Conservation (phyloP, 2,329 filamentous ascomycete genomes). For the Grosmannia serpens region DNA sequence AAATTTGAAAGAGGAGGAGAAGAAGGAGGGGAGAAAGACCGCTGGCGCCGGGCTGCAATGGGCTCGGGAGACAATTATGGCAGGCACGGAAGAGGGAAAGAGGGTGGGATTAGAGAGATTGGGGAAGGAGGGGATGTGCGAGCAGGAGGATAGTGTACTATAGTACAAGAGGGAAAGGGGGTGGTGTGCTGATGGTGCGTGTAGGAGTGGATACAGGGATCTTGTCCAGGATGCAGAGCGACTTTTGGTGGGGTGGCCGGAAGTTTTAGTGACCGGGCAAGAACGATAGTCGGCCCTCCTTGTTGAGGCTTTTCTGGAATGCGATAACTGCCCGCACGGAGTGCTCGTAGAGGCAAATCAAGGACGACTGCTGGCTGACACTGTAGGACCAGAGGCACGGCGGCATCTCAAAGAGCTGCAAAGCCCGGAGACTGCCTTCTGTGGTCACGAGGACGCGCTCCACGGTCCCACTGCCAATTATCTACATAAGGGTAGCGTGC, state of each 20-base stretch:
- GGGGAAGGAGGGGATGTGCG: conserved; percentile 2
- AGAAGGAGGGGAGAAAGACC: background rate
- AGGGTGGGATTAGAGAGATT: conserved; percentile 1
- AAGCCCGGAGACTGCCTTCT: too few species aligned
- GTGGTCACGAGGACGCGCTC: too few species aligned
- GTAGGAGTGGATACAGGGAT: background rate
- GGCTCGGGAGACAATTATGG: background rate
- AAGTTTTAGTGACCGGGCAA: background rate
- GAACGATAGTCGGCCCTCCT: background rate
- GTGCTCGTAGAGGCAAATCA: too few species aligned
- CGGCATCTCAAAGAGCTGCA: background rate
- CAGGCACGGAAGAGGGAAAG: conserved; percentile 1
- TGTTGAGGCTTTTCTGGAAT: background rate
- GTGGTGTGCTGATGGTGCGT: background rate
- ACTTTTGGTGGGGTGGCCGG: conserved; percentile 1
- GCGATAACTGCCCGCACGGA: too few species aligned
- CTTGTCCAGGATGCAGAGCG: background rate
- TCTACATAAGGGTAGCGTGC: too few species aligned
- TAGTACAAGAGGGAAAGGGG: background rate
- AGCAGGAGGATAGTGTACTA: background rate
- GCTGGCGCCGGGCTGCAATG: background rate
- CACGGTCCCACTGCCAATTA: too few species aligned
- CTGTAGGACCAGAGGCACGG: background rate
- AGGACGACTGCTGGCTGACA: too few species aligned
- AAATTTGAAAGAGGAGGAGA: background rate